Conservation (phyloP, 345 rosid species). For the Brassica napus region DNA sequence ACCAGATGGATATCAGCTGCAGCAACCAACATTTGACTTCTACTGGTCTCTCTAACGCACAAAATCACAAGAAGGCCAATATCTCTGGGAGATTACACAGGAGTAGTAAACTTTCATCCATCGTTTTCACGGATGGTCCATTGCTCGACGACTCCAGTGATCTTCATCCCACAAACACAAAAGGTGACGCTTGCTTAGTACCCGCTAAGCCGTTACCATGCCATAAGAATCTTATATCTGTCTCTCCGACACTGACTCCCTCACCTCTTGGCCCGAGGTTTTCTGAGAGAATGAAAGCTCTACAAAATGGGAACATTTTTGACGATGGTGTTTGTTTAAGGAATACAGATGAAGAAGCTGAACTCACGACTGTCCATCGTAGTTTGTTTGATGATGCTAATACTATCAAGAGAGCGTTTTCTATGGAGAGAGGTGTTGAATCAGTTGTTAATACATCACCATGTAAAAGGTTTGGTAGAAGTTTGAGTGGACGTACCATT, state of each 20-base stretch:
- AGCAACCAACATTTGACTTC: constrained; percentile 42
- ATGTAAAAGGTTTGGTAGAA: constrained; percentile 49
- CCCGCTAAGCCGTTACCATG: neutral
- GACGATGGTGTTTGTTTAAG: constrained; percentile 36
- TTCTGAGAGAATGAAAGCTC: constrained; percentile 50
- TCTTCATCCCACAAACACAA: constrained; percentile 15
- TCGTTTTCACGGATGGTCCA: constrained; percentile 67
- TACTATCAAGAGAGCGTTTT: constrained; percentile 52
- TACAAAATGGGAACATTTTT: constrained; percentile 37
- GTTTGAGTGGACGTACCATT: constrained; percentile 69
- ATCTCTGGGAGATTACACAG: constrained; percentile 35
- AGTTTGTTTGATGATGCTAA: constrained; percentile 56
- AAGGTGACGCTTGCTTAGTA: constrained; percentile 23
- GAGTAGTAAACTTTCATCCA: constrained; percentile 40
- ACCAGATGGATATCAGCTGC: constrained; percentile 51
- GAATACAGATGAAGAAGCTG: constrained; percentile 42
- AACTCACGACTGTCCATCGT: constrained; percentile 43
- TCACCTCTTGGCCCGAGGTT: constrained; percentile 89
- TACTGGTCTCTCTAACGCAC: constrained; percentile 34
- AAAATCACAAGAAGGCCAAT: constrained; percentile 73
- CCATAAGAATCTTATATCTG: constrained; percentile 46
- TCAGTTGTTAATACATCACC: constrained; percentile 44
- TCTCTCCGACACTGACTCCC: constrained; percentile 59
- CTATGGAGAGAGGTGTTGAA: constrained; percentile 52
- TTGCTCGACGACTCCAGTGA: constrained; percentile 47